Evolutionary conservation across 2,329 filamentous ascomycete species (phyloP), one percentile per base, ranked within the genome.

Genomic region (Hymenoscyphus occultus): DNA sequence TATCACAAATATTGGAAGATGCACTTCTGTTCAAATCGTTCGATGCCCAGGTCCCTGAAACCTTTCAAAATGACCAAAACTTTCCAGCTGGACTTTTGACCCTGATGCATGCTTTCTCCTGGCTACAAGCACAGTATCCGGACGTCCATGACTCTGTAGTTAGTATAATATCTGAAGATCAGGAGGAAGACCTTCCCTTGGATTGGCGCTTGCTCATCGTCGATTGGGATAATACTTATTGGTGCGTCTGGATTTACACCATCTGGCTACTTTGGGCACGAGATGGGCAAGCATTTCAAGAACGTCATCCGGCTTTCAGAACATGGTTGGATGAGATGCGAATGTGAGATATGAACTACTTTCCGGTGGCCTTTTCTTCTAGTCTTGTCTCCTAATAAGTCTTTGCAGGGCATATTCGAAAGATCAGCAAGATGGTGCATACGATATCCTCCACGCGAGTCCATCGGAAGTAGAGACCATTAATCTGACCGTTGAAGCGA

Each of bases 191-290:
- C 51, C 64, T 71, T 5, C 72, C 72, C 14, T 61, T 73, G 6
- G 61, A 72, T 39, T 74, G 72, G 72, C 58, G 56, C 2, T 35
- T 71, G 1, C 51, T 73, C 7, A 56, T 68, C 3, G 67, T 72
- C 45, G 72, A 73, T n/a, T 74, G 69, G 71, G 67, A 71, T 22
- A 61, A 67, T 22, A 65, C 69, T 0, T 73, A 73, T 45, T 73
- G 69, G 70, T 63, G 67, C 2, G 68, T 73, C 3, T 74, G 71
- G 71, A 63, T 74, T 2, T 71, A 67, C 39, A 61, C 69, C 13
- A 40, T 71, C 12, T 63, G 65, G 56, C 40, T 63, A 48, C 39
- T 69, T 14, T 65, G 65, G 67, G 19, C 40, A n/a, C 61, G 63
- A 12, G 64, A 67, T 51, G 63, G 60, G 19, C 31, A 65, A 31